These are phyloP conservation scores for Penicillium olsonii DNA, from an alignment of 2,329 filamentous ascomycete species.

Conservation along the genomic window DNA sequence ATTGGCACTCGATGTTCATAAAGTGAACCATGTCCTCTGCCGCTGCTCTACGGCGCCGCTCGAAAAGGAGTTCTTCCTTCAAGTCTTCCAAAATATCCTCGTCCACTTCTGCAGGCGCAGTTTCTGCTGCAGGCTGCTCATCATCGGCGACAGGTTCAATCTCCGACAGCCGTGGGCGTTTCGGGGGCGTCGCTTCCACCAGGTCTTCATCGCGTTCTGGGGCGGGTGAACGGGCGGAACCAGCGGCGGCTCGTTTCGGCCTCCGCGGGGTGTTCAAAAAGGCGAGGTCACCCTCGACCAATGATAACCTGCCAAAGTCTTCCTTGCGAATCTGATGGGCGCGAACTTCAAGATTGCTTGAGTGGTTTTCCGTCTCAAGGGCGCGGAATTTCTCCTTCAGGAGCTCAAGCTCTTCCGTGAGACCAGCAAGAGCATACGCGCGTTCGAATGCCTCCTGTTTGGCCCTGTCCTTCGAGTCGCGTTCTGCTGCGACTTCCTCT, in stretches of 20 bases:
- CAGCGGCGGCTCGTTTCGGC: constrained; percentile 36
- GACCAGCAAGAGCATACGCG: constrained; percentile 47
- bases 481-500: constrained; percentile 54
- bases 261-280: constrained; percentile 35
- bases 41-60: constrained; percentile 52
- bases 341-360: constrained; percentile 33
- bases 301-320: constrained; percentile 29
- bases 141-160: constrained; percentile 21
- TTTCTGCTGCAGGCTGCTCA: constrained; percentile 29
- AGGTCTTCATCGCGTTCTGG: constrained; percentile 11
- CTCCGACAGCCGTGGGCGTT: constrained; percentile 36
- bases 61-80: constrained; percentile 53
- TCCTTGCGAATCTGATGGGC: constrained; percentile 34
- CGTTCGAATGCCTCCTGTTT: constrained; percentile 51
- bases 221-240: constrained; percentile 25
- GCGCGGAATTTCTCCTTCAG: constrained; percentile 45
- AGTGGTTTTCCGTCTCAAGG: constrained; percentile 40
- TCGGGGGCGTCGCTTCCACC: constrained; percentile 35
- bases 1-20: constrained; percentile 53
- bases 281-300: constrained; percentile 35
- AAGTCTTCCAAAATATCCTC: constrained; percentile 47
- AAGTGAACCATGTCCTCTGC: constrained; percentile 60
- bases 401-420: constrained; percentile 47
- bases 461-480: constrained; percentile 48
- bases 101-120: constrained; percentile 32